Evolutionary conservation across 2,329 filamentous ascomycete species (phyloP).

Genomic region (Fusarium sp.): DNA sequence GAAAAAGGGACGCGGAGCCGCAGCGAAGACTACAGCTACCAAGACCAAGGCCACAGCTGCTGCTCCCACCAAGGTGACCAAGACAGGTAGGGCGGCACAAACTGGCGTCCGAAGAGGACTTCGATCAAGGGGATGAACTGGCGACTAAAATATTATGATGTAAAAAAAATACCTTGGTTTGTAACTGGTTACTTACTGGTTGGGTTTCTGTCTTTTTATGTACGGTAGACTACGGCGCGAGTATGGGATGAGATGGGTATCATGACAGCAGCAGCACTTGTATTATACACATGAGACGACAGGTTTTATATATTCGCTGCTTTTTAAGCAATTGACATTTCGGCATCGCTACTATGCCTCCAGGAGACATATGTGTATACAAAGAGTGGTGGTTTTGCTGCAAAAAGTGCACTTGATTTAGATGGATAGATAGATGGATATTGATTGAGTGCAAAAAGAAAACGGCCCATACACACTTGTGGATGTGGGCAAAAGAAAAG

Average conservation of each 20-base stretch:
- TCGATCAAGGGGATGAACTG: constrained; percentile 32
- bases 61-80: constrained; percentile 36
- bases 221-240: constrained; percentile 2
- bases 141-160: not conserved
- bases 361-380: too few relatives aligned
- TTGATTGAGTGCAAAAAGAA: not conserved
- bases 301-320: not conserved
- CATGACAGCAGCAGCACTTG: not conserved
- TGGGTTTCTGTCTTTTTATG: constrained; percentile 5
- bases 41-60: constrained; percentile 21
- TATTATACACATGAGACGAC: constrained; percentile 1
- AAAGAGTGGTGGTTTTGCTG: too few relatives aligned
- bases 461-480: too few relatives aligned
- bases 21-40: constrained; percentile 9
- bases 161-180: not conserved
- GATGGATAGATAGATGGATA: too few relatives aligned
- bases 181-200: not conserved
- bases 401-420: too few relatives aligned
- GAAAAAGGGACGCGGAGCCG: constrained; percentile 32
- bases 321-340: not conserved
- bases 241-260: not conserved
- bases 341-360: too few relatives aligned
- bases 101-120: constrained; percentile 37
- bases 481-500: constrained; percentile 14
- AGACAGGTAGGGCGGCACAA: constrained; percentile 34